Evolutionary conservation across 2,329 filamentous ascomycete species (phyloP).

Genomic region (Paramyrothecium roridum): DNA sequence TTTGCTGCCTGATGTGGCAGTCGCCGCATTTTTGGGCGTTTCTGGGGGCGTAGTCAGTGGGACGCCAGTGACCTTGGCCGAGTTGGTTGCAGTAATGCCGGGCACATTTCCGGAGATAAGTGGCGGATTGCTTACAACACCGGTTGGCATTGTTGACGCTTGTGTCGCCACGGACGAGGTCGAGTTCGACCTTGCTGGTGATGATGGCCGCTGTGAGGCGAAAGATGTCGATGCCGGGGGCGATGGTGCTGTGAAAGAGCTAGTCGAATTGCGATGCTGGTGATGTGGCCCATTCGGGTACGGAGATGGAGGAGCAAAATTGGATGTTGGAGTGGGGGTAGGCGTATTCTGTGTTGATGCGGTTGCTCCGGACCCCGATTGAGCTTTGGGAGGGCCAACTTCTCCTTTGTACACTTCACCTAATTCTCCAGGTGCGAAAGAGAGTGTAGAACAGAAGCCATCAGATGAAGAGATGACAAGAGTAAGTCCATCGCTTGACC

Average conservation of each 20-base stretch:
- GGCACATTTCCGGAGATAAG: constrained; percentile 77
- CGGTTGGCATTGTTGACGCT: constrained; percentile 41
- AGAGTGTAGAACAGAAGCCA: constrained; percentile 91
- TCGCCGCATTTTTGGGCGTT: constrained; percentile 58
- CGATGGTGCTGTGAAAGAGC: constrained; percentile 57
- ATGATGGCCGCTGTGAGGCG: constrained; percentile 65
- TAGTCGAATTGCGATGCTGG: constrained; percentile 55
- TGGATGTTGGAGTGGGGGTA: constrained; percentile 65
- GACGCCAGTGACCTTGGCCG: constrained; percentile 58
- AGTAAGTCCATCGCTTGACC: constrained; percentile 49
- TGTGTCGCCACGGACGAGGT: constrained; percentile 75
- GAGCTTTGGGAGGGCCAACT: constrained; percentile 46
- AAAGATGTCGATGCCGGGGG: constrained; percentile 54
- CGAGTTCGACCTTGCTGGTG: constrained; percentile 82
- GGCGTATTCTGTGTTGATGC: constrained; percentile 65
- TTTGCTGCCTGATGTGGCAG: constrained; percentile 42
- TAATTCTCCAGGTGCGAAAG: constrained; percentile 79
- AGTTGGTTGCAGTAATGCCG: constrained; percentile 70
- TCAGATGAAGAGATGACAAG: constrained; percentile 96
- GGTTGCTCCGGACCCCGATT: constrained; percentile 33
- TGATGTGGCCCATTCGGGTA: constrained; percentile 46
- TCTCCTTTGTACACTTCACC: constrained; percentile 77
- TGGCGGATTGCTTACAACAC: constrained; percentile 72
- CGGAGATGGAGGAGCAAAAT: constrained; percentile 59
- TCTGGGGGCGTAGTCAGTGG: constrained; percentile 88